Percentiles rank a stretch among this genome's conserved stretches.
Evolutionary conservation across 441 rosid species (phyloP).

Genomic region (Geranium incanum): DNA sequence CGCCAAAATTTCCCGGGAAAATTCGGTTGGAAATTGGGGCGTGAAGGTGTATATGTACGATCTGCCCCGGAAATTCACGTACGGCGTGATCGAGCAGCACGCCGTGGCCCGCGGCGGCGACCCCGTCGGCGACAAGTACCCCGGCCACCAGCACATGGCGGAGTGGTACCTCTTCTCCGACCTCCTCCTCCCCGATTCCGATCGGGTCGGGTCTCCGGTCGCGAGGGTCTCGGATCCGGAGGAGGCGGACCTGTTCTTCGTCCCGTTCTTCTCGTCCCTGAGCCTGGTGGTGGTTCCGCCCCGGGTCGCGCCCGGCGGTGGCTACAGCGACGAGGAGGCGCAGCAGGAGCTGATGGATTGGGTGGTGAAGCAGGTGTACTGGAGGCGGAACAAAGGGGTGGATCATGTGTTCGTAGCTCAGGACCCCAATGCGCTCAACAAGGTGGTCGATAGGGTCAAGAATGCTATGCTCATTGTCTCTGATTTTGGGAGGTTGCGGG

Average conservation of each 20-base stretch:
- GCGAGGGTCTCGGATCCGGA: slow-evolving; percentile 57
- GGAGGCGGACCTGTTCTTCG: slow-evolving; percentile 77
- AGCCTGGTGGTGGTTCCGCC: slow-evolving; percentile 65
- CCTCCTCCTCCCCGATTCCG: slow-evolving; percentile 42
- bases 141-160: slow-evolving; percentile 95
- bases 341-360: slow-evolving; percentile 27
- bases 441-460: slow-evolving; percentile 58
- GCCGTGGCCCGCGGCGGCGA: slow-evolving; percentile 58
- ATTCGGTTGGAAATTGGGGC: neutral
- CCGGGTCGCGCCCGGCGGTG: too few species aligned
- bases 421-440: slow-evolving; percentile 79
- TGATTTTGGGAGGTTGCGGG: slow-evolving; percentile 73
- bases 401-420: slow-evolving; percentile 79
- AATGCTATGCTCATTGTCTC: slow-evolving; percentile 57
- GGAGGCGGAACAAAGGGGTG: slow-evolving; percentile 68
- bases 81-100: slow-evolving; percentile 68
- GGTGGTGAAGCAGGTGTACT: slow-evolving; percentile 69
- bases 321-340: too few species aligned
- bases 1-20: slow-evolving; percentile 10
- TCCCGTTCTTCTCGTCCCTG: slow-evolving; percentile 78
- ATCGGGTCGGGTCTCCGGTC: slow-evolving; percentile 56
- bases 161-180: slow-evolving; percentile 85
- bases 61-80: slow-evolving; percentile 65
- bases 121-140: slow-evolving; percentile 41
- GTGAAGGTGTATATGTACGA: slow-evolving; percentile 68